phyloP scores from a whole-genome alignment of 2,329 filamentous ascomycete genomes.

The Cytospora chrysosperma region DNA sequence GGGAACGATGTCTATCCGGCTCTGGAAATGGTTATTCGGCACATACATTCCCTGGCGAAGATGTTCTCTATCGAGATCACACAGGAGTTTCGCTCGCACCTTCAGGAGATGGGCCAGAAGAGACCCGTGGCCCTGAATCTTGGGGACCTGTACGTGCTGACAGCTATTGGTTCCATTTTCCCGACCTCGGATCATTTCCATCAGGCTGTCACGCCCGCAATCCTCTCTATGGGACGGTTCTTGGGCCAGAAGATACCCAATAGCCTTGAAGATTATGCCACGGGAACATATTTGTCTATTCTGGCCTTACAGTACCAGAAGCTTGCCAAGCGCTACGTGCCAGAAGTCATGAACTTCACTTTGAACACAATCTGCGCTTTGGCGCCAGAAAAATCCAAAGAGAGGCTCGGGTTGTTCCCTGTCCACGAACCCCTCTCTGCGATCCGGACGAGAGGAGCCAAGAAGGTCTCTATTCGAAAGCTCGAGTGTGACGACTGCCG shows the following conservation, averaged over 20 bases:
- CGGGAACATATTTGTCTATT: constrained; percentile 76
- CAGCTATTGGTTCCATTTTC: constrained; percentile 80
- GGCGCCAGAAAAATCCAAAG: constrained; percentile 52
- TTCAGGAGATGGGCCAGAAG: constrained; percentile 54
- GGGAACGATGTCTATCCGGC: constrained; percentile 59
- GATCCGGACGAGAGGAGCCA: constrained; percentile 49
- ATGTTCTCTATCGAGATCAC: constrained; percentile 77
- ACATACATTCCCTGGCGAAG: constrained; percentile 90
- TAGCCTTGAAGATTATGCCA: constrained; percentile 63
- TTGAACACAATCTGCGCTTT: constrained; percentile 71
- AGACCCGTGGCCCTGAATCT: constrained; percentile 53
- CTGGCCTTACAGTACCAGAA: constrained; percentile 80
- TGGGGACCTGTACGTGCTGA: constrained; percentile 80
- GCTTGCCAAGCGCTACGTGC: constrained; percentile 82
- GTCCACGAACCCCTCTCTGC: constrained; percentile 54
- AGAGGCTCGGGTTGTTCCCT: constrained; percentile 57
- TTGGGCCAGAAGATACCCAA: constrained; percentile 74
- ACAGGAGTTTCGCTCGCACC: constrained; percentile 71
- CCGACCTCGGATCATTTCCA: constrained; percentile 98
- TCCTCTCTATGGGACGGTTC: constrained; percentile 80
- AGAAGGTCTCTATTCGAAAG: constrained; percentile 45
- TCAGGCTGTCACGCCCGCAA: constrained; percentile 86
- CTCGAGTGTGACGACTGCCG: constrained; percentile 61
- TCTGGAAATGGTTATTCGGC: constrained; percentile 78
- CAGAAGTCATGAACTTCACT: constrained; percentile 81